phyloP scores from a whole-genome alignment of 169 alveolate genomes.

The Plasmodium gaboni region DNA sequence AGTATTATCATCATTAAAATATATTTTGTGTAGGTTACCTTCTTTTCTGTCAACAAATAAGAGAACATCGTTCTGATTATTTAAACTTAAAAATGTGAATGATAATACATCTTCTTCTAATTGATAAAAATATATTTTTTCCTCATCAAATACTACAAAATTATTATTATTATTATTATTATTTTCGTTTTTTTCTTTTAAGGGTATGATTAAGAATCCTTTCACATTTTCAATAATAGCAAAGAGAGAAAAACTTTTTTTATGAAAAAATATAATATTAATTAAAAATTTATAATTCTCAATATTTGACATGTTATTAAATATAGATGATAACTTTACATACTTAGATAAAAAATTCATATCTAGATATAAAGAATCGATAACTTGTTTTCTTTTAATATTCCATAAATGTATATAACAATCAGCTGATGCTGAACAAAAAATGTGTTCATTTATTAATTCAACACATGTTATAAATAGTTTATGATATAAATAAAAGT shows the following conservation, averaged over 20 bases:
- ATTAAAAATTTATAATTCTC: constrained; percentile 54
- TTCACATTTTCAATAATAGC: constrained; percentile 48
- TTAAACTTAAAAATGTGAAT: constrained; percentile 8
- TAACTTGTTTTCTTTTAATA: constrained; percentile 47
- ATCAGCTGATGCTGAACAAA: constrained; percentile 66
- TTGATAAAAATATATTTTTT: constrained; percentile 20
- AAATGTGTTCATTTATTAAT: constrained; percentile 20
- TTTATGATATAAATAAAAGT: constrained; percentile 68
- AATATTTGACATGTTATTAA: constrained; percentile 8
- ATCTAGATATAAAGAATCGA: constrained; percentile 45
- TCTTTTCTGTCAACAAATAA: constrained; percentile 33
- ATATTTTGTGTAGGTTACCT: constrained; percentile 33
- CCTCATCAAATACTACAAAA: constrained; percentile 13
- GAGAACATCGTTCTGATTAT: constrained; percentile 1
- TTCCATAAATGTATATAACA: constrained; percentile 53
- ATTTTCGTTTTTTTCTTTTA: not conserved
- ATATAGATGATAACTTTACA: not conserved
- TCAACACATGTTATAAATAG: constrained; percentile 57
- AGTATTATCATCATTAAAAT: constrained; percentile 7
- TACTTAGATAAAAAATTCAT: constrained; percentile 26
- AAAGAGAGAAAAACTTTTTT: constrained; percentile 10
- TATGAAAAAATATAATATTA: constrained; percentile 33
- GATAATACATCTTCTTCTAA: constrained; percentile 36
- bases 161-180: not conserved
- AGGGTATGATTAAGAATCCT: constrained; percentile 47